A percentile compares a stretch with the other conserved stretches of the same genome.
Evolutionary conservation across 768 basidiomycete species (phyloP).

Genomic region (Lenzites betulinus): DNA sequence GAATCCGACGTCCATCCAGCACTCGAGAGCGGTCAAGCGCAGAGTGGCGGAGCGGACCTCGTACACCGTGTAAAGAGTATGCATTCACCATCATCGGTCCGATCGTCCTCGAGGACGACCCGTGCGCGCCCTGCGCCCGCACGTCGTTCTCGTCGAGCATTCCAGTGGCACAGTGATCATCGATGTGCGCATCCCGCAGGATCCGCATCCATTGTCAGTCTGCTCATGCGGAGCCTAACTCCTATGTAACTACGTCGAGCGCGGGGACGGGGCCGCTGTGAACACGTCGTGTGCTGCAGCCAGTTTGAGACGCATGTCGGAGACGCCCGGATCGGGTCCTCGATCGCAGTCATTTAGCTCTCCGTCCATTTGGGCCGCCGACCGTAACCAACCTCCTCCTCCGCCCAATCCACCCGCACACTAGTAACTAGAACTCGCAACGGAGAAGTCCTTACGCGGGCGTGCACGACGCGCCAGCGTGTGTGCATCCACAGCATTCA

Average conservation of each 20-base stretch:
- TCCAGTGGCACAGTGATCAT: slow-evolving; percentile 3
- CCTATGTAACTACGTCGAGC: no score
- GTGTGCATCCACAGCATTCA: neutral
- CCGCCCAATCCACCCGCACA: neutral
- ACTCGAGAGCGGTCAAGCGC: no score
- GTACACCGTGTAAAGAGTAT: no score
- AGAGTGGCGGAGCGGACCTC: no score
- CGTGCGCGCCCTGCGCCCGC: slow-evolving; percentile 7
- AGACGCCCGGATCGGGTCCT: neutral
- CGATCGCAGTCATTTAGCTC: slow-evolving; percentile 1
- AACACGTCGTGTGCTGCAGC: neutral
- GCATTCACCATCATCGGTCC: slow-evolving; percentile 16
- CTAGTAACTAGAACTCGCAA: no score
- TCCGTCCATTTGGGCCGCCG: neutral
- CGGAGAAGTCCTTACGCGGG: no score
- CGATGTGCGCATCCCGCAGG: no score
- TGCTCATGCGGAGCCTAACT: neutral
- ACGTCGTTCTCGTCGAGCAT: neutral
- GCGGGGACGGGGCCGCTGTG: no score
- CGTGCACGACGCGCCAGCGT: neutral
- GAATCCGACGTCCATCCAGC: no score
- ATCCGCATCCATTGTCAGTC: no score
- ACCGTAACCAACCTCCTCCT: neutral
- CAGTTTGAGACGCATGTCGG: no score
- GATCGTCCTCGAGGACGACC: slow-evolving; percentile 15